phyloP scores from a whole-genome alignment of 805 yeast species.

The Saturnispora bothae region DNA sequence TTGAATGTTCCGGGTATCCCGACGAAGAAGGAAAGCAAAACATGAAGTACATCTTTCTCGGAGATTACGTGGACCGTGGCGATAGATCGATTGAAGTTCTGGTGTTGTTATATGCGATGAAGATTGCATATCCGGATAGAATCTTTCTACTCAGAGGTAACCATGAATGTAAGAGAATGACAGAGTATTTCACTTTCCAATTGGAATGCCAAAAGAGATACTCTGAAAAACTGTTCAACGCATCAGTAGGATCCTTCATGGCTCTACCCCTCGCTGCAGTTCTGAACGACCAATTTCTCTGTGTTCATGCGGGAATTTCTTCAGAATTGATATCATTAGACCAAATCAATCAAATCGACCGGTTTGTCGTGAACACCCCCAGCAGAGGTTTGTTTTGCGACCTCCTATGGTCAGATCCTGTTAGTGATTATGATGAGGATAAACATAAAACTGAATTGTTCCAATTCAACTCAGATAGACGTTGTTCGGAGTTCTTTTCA shows the following conservation, averaged over 20 bases:
- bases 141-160: conserved; percentile 85
- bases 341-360: conserved; percentile 57
- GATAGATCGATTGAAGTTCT: conserved; percentile 81
- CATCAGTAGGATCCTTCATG: conserved; percentile 68
- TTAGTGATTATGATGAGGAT: conserved; percentile 64
- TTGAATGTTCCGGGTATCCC: conserved; percentile 91
- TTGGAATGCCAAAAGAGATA: conserved; percentile 85
- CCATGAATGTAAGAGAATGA: conserved; percentile 88
- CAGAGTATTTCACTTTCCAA: conserved; percentile 89
- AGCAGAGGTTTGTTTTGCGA: conserved; percentile 90
- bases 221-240: conserved; percentile 51
- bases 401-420: conserved; percentile 90
- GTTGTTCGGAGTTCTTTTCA: conserved; percentile 86
- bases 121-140: conserved; percentile 61
- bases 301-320: conserved; percentile 92
- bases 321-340: conserved; percentile 66
- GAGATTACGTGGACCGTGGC: conserved; percentile 95
- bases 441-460: conserved; percentile 32
- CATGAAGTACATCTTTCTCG: conserved; percentile 75
- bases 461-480: conserved; percentile 62
- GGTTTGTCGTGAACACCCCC: conserved; percentile 80
- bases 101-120: conserved; percentile 66
- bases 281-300: conserved; percentile 81
- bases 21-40: conserved; percentile 12
- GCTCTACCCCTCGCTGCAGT: conserved; percentile 85